A percentile compares a stretch with the other conserved stretches of the same genome.
Evolutionary conservation across 441 rosid genomes (phyloP).

Genomic region (Arabidopsis hybrid): DNA sequence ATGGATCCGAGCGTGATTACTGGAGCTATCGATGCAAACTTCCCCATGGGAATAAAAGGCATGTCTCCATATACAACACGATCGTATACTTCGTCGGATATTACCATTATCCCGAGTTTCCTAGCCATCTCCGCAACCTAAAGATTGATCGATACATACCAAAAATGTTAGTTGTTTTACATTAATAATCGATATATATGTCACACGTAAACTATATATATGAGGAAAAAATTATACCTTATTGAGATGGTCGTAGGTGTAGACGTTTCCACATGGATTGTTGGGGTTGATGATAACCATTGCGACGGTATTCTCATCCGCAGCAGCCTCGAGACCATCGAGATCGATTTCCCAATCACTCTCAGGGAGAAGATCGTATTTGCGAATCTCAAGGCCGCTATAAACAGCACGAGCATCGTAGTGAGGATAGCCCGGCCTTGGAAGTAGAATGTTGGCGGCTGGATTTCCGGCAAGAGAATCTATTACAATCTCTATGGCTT

Average conservation of each 20-base stretch:
- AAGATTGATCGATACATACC: not conserved
- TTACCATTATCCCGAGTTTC: slow-evolving; percentile 59
- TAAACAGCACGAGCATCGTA: slow-evolving; percentile 49
- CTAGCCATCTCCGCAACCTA: slow-evolving; percentile 57
- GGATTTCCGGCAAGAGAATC: slow-evolving; percentile 47
- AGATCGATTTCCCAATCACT: slow-evolving; percentile 58
- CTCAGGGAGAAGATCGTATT: slow-evolving; percentile 53
- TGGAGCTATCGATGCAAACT: slow-evolving; percentile 55
- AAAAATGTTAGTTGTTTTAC: not conserved
- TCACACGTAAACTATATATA: not conserved
- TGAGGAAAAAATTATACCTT: slow-evolving; percentile 33
- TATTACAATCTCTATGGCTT: slow-evolving; percentile 49
- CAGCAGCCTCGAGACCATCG: slow-evolving; percentile 43
- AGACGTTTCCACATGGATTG: slow-evolving; percentile 61
- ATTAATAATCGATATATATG: not conserved
- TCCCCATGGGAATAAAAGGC: slow-evolving; percentile 56
- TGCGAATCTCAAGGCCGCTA: slow-evolving; percentile 46
- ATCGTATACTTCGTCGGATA: slow-evolving; percentile 59
- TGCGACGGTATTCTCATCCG: slow-evolving; percentile 54
- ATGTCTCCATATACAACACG: slow-evolving; percentile 51
- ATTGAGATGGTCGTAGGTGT: slow-evolving; percentile 47
- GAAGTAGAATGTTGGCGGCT: slow-evolving; percentile 53
- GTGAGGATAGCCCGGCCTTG: slow-evolving; percentile 54
- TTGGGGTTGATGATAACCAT: slow-evolving; percentile 55
- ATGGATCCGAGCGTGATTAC: slow-evolving; percentile 58